Conservation (phyloP, 2,329 filamentous ascomycete species). For the Aspergillus neotritici region DNA sequence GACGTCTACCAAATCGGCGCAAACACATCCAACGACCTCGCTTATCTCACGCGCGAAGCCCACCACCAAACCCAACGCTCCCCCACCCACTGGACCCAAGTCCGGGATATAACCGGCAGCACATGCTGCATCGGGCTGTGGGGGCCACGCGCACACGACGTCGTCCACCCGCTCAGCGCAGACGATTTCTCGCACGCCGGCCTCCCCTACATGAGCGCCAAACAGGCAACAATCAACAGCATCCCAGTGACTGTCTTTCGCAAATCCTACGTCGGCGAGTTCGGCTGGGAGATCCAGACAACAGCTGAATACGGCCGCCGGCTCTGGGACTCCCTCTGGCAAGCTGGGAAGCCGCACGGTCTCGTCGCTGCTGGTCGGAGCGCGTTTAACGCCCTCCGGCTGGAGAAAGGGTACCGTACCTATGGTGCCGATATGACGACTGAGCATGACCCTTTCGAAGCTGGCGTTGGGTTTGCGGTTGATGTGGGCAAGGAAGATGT, state of each 20-base stretch:
- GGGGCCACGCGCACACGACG: slow-evolving; percentile 52
- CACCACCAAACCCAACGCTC: slow-evolving; percentile 40
- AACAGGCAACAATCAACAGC: slow-evolving; percentile 47
- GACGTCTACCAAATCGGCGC: slow-evolving; percentile 49
- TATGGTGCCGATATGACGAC: slow-evolving; percentile 56
- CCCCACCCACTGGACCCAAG: slow-evolving; percentile 44
- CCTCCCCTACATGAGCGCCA: slow-evolving; percentile 48
- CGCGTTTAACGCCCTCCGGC: slow-evolving; percentile 53
- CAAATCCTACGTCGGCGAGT: slow-evolving; percentile 57
- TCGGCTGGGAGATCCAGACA: slow-evolving; percentile 59
- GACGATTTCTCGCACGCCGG: slow-evolving; percentile 28
- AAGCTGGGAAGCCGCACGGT: slow-evolving; percentile 51
- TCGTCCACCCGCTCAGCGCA: slow-evolving; percentile 40
- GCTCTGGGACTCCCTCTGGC: slow-evolving; percentile 55
- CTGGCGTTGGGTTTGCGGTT: slow-evolving; percentile 50
- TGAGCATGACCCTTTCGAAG: slow-evolving; percentile 57
- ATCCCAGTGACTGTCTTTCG: slow-evolving; percentile 54
- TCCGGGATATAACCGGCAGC: slow-evolving; percentile 55
- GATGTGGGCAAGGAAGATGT: slow-evolving; percentile 30
- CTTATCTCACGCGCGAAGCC: slow-evolving; percentile 52
- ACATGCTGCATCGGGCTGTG: slow-evolving; percentile 60
- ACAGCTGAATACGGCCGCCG: slow-evolving; percentile 54
- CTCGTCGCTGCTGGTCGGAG: slow-evolving; percentile 54
- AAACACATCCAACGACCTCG: slow-evolving; percentile 51
- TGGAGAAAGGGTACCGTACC: slow-evolving; percentile 56